Conservation (phyloP, 139 green algal genomes). For the Chlorella vulgaris region DNA sequence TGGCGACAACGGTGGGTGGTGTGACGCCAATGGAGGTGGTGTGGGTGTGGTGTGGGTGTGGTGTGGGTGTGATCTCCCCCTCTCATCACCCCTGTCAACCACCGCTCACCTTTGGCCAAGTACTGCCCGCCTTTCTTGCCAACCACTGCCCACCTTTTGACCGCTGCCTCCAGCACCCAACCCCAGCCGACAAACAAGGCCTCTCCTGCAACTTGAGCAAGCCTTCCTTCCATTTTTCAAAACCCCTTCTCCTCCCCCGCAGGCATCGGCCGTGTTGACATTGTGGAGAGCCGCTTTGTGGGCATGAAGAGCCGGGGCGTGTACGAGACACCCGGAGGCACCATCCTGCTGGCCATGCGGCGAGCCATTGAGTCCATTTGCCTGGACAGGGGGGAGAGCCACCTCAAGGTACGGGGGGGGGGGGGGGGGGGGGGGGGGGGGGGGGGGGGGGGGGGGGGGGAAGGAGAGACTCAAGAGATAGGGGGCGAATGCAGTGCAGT, state of each 20-base stretch:
- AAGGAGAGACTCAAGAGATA: background rate
- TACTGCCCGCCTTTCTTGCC: too few species aligned
- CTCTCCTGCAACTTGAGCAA: background rate
- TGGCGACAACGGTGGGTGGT: slow-evolving; percentile 47
- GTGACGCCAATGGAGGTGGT: background rate
- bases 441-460: background rate
- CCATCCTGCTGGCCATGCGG: slow-evolving; percentile 87
- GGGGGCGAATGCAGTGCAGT: too few species aligned
- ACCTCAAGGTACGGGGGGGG: slow-evolving; percentile 96
- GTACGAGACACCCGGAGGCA: slow-evolving; percentile 99
- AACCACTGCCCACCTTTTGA: too few species aligned
- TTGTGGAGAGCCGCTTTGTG: slow-evolving; percentile 98
- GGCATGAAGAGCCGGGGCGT: slow-evolving; percentile 95
- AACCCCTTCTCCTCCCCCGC: background rate
- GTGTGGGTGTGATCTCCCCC: too few species aligned
- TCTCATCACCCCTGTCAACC: too few species aligned
- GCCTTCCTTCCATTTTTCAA: background rate
- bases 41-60: background rate
- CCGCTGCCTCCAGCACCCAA: too few species aligned
- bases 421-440: background rate
- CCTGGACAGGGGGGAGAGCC: slow-evolving; percentile 89
- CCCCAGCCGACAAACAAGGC: too few species aligned
- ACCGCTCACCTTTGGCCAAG: too few species aligned
- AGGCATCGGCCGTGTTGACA: slow-evolving; percentile 92
- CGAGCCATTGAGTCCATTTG: slow-evolving; percentile 90